Evolutionary conservation across 768 basidiomycete species (phyloP).

Genomic region (Russula abietina): DNA sequence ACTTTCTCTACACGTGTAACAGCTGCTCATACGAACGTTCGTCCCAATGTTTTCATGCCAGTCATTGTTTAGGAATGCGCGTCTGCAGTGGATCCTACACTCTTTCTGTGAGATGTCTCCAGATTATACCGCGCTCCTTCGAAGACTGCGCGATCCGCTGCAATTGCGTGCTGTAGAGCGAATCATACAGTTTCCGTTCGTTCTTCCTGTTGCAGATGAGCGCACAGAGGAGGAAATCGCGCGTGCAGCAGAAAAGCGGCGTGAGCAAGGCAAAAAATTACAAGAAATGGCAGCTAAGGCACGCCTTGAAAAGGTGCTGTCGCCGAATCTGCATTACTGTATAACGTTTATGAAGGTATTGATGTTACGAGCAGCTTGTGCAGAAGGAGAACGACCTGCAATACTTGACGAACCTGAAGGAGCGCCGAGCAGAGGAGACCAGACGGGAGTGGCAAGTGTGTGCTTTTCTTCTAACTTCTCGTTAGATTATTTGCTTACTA

Average conservation of each 20-base stretch:
- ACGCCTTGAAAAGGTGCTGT: conserved; percentile 71
- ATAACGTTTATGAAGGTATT: not conserved
- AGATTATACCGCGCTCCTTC: conserved; percentile 68
- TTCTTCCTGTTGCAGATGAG: conserved; percentile 55
- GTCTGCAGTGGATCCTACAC: conserved; percentile 78
- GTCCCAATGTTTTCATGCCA: conserved; percentile 23
- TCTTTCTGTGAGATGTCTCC: conserved; percentile 78
- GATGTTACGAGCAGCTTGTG: conserved; percentile 42
- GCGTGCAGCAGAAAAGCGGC: conserved; percentile 67
- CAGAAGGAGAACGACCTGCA: conserved; percentile 75
- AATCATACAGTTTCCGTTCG: conserved; percentile 85
- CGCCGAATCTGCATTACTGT: not conserved
- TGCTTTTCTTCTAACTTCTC: conserved; percentile 23
- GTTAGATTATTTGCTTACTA: conserved; percentile 7
- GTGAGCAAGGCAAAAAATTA: conserved; percentile 80
- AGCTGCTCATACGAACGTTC: conserved; percentile 66
- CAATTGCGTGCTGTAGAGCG: conserved; percentile 58
- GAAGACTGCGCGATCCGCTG: conserved; percentile 57
- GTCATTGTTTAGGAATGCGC: not conserved
- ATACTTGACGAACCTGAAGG: conserved; percentile 57
- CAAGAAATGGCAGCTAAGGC: conserved; percentile 89
- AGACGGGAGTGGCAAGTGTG: conserved; percentile 72
- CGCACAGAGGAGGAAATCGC: conserved; percentile 90
- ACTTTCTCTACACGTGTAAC: conserved; percentile 85
- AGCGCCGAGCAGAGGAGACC: conserved; percentile 49